Evolutionary conservation across 345 rosid genomes (phyloP), one percentile per base, ranked within the genome.

Genomic region (Camelina laxa): DNA sequence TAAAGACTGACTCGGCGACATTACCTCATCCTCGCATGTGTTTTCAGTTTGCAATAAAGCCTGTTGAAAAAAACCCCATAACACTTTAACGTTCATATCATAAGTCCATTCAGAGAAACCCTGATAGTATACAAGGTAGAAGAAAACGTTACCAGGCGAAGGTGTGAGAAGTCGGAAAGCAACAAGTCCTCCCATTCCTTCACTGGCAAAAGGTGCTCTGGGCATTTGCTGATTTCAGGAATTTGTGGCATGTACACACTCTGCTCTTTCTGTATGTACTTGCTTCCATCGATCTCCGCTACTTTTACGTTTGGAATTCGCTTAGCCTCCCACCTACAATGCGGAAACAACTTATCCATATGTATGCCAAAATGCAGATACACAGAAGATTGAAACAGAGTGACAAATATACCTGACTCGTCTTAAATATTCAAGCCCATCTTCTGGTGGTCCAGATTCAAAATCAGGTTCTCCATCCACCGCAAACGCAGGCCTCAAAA

Each of bases 391-490:
- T 7, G 65, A 38, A 33, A 76, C 33, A 54, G 15, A 70, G 66
- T 55, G 65, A 74, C 39, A 72, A 3, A 50, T 59, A 36, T 82
- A 95, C 97, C 98, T 90, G 82, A 90, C 99, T 80, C 94, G 92
- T 82, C 98, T 83, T 57, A 90, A 84, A 76, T 82, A 95, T 76
- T 90, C 98, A 45, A 89, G 72, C 67, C 98, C 99, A 83, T 95
- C 98, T 84, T 90, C 92, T 62, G 96, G 96, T 59, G 91, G 91
- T 70, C 99, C 97, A 68, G 96, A 81, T 65, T 86, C 84, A 54
- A 95, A 95, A 83, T 92, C 81, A 33, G 99, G 99, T 62, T 92
- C 90, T 80, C 96, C 97, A 73, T 92, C 81, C 11, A 95, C 91
- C 35, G 50, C 59, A 79, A 95, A 90, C 35, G 98, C 97, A 38